A percentile compares a stretch with the other conserved stretches of the same genome.
Conservation (phyloP, 2,329 filamentous ascomycete species). For the Parastagonospora avenae region DNA sequence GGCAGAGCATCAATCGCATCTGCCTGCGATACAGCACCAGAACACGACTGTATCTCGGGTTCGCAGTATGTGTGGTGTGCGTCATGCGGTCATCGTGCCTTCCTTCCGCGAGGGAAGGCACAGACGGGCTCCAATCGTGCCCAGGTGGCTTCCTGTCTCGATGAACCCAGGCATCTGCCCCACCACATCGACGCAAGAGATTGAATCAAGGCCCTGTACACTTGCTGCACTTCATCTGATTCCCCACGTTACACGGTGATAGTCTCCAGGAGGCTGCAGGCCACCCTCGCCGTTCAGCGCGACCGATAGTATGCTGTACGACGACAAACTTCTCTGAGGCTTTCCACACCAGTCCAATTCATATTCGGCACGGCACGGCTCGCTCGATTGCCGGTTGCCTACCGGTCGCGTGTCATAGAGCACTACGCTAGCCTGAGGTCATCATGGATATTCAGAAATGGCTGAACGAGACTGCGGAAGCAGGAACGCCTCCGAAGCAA, state of each 20-base stretch:
- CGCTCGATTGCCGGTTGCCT: conserved; percentile 22
- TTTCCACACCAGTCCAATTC: conserved; percentile 7
- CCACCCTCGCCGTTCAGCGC: conserved; percentile 19
- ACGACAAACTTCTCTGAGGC: conserved; percentile 15
- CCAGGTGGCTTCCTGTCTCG: not conserved
- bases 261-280: conserved; percentile 17
- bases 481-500: conserved; percentile 33
- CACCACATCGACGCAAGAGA: not conserved
- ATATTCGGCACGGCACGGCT: conserved; percentile 21
- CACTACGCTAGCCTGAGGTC: conserved; percentile 1
- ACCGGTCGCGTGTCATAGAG: not conserved
- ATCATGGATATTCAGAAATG: conserved; percentile 54
- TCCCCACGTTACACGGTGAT: conserved; percentile 30
- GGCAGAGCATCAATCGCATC: not conserved
- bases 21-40: not conserved
- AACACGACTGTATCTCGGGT: not conserved
- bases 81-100: conserved; percentile 6
- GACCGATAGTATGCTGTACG: conserved; percentile 33
- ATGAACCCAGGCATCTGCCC: not conserved
- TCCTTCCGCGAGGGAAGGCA: not conserved
- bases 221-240: not conserved
- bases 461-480: conserved; percentile 50
- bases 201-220: not conserved
- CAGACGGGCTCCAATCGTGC: not conserved
- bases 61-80: not conserved